Evolutionary conservation across 495 filamentous ascomycete genomes (phyloP), one percentile per base, ranked within the genome.

Genomic region (Trichoderma asperelloides): DNA sequence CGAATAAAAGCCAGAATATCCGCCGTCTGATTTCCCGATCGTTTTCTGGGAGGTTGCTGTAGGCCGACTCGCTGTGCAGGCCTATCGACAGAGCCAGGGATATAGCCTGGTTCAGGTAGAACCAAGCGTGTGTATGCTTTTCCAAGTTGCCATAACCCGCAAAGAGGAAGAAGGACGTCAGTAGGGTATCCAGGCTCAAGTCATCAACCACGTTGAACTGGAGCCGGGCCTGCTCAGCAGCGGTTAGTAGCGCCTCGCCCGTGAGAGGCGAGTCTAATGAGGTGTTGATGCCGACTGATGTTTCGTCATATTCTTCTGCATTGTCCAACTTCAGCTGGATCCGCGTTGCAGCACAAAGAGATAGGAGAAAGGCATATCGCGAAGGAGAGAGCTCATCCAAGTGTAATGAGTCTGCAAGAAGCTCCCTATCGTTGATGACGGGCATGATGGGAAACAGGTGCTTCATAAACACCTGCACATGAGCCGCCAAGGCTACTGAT

Each of bases 91-190:
- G 70, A 18, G 69, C 63, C 18, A 68, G 41, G 0, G 68, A 66
- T 41, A 71, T 71, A 1, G 70, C 65, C 69, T 79, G 67, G 63
- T 68, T n/a, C 25, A 71, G 62, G 60, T 71, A 71, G 30, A 65
- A 69, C 68, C 70, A 69, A 12, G 70, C 70, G 4, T 66, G 43
- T 21, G 67, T 68, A 37, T 69, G 64, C 49, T 62, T 67, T 3
- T 66, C 68, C 16, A 69, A 28, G 63, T 43, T 57, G 41, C 67
- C 69, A 18, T 69, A 57, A 2, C 64, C 65, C 1, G 68, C 68
- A 27, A 69, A 71, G 15, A 76, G 76, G 66, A 77, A 79, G 70
- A 78, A 81, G 66, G 72, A 74, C 25, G 78, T 79, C 30, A 64
- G 25, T 25, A 60, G 55, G 1, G 55, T 60, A 25, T 60, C 55